Evolutionary conservation across 148 eudicot species (phyloP), one percentile per base, ranked within the genome.

Genomic region (Rhododendron molle): DNA sequence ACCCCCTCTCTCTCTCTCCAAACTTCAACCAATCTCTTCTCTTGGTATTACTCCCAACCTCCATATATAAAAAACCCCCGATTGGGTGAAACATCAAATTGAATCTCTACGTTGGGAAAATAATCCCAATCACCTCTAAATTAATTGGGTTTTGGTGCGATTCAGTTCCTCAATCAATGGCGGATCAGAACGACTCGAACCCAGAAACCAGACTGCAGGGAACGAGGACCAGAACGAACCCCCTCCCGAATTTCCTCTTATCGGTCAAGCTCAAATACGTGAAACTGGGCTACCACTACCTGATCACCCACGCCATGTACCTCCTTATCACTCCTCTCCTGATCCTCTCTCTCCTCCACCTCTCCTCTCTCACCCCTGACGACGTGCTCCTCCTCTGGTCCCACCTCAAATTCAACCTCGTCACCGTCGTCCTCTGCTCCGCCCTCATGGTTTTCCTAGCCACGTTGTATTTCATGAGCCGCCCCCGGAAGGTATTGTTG

Each of bases 231-330:
- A 82, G 32, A 23, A 71, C 54, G 20, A 47, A 26, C 11, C 21
- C 46, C 20, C 87, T 91, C 21, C 91, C 93, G 11, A 92, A 92
- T 81, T 90, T 90, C 49, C 90, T 87, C 5, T 26, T 84, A 4
- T 90, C 93, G 0, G 90, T 92, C 0, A 85, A 78, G 60, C 93
- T 90, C 71, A 92, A 92, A 38, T 92, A 92, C 80, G 93, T 92
- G 20, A 92, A 92, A 79, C 87, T 92, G 8, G 93, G 92, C 4
- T 92, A 90, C 86, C 92, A 92, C 40, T 89, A 92, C 76, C 52
- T 92, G 20, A 92, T 92, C 74, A 76, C 90, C 18, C 88, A 92
- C 71, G 90, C 84, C 60, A 90, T 92, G 90, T 90, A 90, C 86
- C 86, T 92, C 23, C 34, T 92, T 2, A 62, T 92, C n/a, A 16